Evolutionary conservation across 2,329 filamentous ascomycete species (phyloP), one percentile per base, ranked within the genome.

Genomic region (Trichoderma cornu-damae): DNA sequence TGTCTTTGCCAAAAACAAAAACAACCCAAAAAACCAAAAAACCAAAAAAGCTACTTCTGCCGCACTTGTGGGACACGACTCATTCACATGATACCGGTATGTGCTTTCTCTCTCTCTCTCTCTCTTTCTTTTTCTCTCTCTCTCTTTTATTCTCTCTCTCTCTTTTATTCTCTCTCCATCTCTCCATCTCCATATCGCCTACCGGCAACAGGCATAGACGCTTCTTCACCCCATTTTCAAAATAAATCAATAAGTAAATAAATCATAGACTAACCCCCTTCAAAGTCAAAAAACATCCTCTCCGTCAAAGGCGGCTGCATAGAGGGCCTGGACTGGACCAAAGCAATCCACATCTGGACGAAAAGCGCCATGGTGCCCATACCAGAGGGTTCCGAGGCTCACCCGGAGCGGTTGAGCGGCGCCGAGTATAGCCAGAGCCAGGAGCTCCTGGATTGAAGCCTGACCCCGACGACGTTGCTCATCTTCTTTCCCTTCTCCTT

Each of bases 221-320:
- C n/a, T n/a, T n/a, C n/a, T n/a, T n/a, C n/a, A n/a, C n/a, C n/a
- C n/a, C n/a, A n/a, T n/a, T n/a, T n/a, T n/a, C n/a, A n/a, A n/a
- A n/a, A n/a, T n/a, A n/a, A n/a, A n/a, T n/a, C n/a, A n/a, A n/a
- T n/a, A n/a, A n/a, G n/a, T n/a, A n/a, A n/a, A n/a, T n/a, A 30
- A 44, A 26, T 14, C 32, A 24, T 6, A 26, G 32, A 42, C 57
- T 61, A 57, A 62, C 60, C 42, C 34, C 61, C 42, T 26, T 44
- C 20, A 35, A 57, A 80, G 80, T 73, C 77, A 9, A 82, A 85
- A 62, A 79, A 80, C 59, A 77, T 84, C 47, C 79, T 87, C 38
- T 82, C 81, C 14, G 78, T 89, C 44, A 88, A 88, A 66, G 85
- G 82, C 9, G 86, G 85, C 38, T 86, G 85, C 65, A 75, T 89